These are phyloP conservation scores for Austroboletus niveus DNA, from an alignment of 1,284 basidiomycete genomes.

Conservation along the genomic window DNA sequence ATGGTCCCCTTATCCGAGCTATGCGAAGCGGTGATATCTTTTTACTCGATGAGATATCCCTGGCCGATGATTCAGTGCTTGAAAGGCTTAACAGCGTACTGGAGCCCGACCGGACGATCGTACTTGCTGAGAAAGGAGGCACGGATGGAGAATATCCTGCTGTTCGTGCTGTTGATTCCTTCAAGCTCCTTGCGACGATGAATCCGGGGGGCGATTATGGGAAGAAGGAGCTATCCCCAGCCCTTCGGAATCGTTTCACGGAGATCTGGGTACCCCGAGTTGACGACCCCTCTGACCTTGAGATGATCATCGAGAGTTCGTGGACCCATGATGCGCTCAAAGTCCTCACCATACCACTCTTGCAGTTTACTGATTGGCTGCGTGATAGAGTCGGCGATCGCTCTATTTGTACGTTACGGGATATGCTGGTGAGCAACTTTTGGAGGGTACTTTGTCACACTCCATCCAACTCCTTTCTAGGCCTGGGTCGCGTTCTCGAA, in stretches of 20 bases:
- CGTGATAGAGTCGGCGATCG: conserved; percentile 62
- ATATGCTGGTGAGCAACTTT: conserved; percentile 71
- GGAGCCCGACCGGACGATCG: conserved; percentile 86
- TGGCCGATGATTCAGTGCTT: conserved; percentile 97
- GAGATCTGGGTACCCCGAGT: conserved; percentile 98
- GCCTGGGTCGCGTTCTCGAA: conserved; percentile 94
- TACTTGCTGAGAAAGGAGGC: conserved; percentile 92
- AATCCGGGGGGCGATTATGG: conserved; percentile 99
- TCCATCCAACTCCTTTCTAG: conserved; percentile 40
- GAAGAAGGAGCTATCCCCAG: conserved; percentile 98
- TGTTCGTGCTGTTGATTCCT: conserved; percentile 64
- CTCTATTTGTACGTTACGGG: conserved; percentile 78
- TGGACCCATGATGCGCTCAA: conserved; percentile 67
- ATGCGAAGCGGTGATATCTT: conserved; percentile 89
- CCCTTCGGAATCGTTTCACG: conserved; percentile 96
- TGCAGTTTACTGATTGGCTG: conserved; percentile 87
- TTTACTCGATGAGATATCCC: conserved; percentile 94
- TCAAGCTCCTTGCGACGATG: conserved; percentile 98
- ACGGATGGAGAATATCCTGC: conserved; percentile 67
- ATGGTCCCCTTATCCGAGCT: conserved; percentile 91
- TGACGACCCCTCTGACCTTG: conserved; percentile 72
- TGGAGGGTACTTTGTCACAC: not conserved
- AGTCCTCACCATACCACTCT: conserved; percentile 60
- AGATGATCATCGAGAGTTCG: conserved; percentile 74
- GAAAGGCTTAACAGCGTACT: conserved; percentile 97